Evolutionary conservation across 1,139 yeast species (phyloP), one percentile per base, ranked within the genome.

Genomic region (Pichia inconspicua): DNA sequence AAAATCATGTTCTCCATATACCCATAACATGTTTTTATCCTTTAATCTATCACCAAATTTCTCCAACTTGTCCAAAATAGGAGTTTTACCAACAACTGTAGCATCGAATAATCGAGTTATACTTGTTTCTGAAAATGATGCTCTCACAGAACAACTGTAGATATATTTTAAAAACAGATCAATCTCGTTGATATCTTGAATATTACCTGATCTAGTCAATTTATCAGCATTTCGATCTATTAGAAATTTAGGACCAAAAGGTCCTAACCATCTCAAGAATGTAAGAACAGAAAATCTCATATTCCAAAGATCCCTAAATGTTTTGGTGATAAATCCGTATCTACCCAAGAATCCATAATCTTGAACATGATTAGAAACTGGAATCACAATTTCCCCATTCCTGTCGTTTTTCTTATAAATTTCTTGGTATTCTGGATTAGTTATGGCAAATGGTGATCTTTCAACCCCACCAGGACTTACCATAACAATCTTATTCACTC

Each of bases 381-480:
- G 49, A 22, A 51, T 53, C 11, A 35, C 45, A n/a, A 57, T 30
- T 25, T 42, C 45, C 14, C 49, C 50, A 8, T 25, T 45, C 17
- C 37, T 22, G 10, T 41, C 44, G 7, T 41, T 36, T 2, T 41
- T 36, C 19, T 37, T 17, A 9, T 40, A 41, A 8, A 39, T 36
- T 2, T 41, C 38, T 15, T 42, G 17, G 35, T 60, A 57, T 14
- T 48, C 50, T 1, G 69, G 71, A 51, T 79, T 77, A 30, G 77
- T 73, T 2, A 83, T 66, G 0, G 89, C 82, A 59, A 74, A 80
- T 1, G 83, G 77, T 48, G 79, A 80, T 47, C 87, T 71, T 56
- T 87, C 95, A 25, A 92, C 85, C 0, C 97, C 97, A 0, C 90
- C 95, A 0, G 98, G 98, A 1, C 96, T 85, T 2, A 87, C 80